Evolutionary conservation across 2,329 filamentous ascomycete species (phyloP), one percentile per base, ranked within the genome.

Genomic region (Talaromyces albobiverticillius): DNA sequence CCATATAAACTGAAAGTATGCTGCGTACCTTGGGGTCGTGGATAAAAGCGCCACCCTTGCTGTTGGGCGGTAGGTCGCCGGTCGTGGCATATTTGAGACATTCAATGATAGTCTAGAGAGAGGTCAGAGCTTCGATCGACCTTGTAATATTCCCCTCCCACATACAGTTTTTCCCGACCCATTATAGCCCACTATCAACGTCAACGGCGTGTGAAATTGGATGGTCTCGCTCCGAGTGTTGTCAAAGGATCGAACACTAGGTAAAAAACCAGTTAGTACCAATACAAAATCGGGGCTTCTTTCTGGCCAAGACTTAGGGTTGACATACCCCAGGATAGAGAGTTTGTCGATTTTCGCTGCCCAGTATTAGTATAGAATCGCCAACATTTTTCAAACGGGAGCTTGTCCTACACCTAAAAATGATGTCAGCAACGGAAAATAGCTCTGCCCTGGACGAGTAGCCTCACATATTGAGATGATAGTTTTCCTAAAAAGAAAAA

Each of bases 31-130:
- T 94, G n/a, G 94, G 94, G 65, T 99, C 94, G 70, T 99, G 93
- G 59, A 99, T 90, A 70, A 97, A 99, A 47, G 93, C 92, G 29
- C 91, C 92, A 25, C 88, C 88, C 76, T 82, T 85, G 67, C 87
- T 92, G 77, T 96, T 96, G 29, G 94, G 90, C 1, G 94, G 94
- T 46, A 95, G 82, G 65, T 95, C 89, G 54, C 94, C 95, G 7
- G 92, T 96, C 16, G 95, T 96, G 50, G 90, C 92, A 84, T 96
- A 99, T 69, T 96, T 96, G 66, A 99, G 87, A 70, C 91, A 95
- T 73, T 99, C 94, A 73, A 99, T 99, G 67, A 99, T 96, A 55
- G 94, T 97, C 77, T 82, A 38, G 36, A 29, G 29, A 4, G 18
- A 14, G 20, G 22, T 41, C 14, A 45, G 50, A 40, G 14, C 4